These are phyloP conservation scores for Colletotrichum cuscutae DNA, from an alignment of 2,329 filamentous ascomycete genomes.

Conservation along the genomic window DNA sequence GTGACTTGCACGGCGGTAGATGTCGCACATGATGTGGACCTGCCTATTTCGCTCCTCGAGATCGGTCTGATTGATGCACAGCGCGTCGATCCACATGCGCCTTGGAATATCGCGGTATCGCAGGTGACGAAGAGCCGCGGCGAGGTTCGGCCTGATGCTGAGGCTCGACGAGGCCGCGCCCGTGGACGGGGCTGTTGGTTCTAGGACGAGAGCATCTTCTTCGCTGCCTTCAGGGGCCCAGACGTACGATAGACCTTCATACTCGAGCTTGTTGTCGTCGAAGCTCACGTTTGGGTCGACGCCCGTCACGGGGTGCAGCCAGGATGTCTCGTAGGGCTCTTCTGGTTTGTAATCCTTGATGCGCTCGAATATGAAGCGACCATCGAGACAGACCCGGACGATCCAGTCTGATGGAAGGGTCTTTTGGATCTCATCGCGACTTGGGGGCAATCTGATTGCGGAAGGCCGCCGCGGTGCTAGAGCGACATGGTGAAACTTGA, in stretches of 20 bases:
- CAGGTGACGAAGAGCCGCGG: slow-evolving; percentile 48
- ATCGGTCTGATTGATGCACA: slow-evolving; percentile 35
- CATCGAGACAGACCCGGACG: not conserved
- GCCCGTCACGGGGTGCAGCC: not conserved
- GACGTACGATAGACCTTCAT: slow-evolving; percentile 40
- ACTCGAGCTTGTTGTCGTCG: slow-evolving; percentile 21
- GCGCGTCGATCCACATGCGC: slow-evolving; percentile 55
- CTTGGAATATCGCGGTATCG: slow-evolving; percentile 58
- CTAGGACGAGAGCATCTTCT: slow-evolving; percentile 25
- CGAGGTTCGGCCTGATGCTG: slow-evolving; percentile 26
- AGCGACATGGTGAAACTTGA: slow-evolving; percentile 1
- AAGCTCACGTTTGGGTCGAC: slow-evolving; percentile 1
- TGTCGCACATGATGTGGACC: slow-evolving; percentile 32
- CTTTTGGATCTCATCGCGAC: not conserved
- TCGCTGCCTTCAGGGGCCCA: slow-evolving; percentile 34
- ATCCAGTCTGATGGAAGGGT: slow-evolving; percentile 1
- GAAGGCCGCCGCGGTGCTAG: not conserved
- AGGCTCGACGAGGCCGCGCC: slow-evolving; percentile 2
- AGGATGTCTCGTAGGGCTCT: slow-evolving; percentile 5
- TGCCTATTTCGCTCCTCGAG: slow-evolving; percentile 19
- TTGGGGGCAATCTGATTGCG: not conserved
- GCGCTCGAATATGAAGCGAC: not conserved
- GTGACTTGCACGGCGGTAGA: slow-evolving; percentile 22
- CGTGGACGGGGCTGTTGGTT: slow-evolving; percentile 12
- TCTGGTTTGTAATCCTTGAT: not conserved